Percentiles rank a stretch among this genome's conserved stretches.
These are phyloP conservation scores for Candida palmyrensis DNA, from an alignment of 805 yeast species.

Conservation along the genomic window DNA sequence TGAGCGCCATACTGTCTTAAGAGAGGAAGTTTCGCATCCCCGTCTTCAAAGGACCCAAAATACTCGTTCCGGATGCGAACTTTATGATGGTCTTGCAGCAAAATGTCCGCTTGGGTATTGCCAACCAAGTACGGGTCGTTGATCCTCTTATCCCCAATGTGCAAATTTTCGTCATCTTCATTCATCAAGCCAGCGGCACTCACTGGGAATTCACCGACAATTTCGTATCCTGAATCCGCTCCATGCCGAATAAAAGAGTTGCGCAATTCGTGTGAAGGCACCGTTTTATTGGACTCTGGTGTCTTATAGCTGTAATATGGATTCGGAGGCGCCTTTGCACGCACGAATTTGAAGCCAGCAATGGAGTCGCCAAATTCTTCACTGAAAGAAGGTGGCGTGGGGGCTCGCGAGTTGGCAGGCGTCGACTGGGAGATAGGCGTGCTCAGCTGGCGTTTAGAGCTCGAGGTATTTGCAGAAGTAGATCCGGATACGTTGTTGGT, in stretches of 20 bases:
- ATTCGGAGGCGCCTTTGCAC: slow-evolving; percentile 14
- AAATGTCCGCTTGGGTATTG: neutral
- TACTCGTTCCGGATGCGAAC: slow-evolving; percentile 9
- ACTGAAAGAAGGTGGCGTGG: slow-evolving; percentile 20
- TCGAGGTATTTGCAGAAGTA: neutral
- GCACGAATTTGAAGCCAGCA: slow-evolving; percentile 41
- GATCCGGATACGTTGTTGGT: neutral
- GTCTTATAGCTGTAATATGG: slow-evolving; percentile 13
- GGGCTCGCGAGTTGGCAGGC: slow-evolving; percentile 35
- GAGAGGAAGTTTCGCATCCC: slow-evolving; percentile 10
- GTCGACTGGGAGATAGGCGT: slow-evolving; percentile 41
- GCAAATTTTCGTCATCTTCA: slow-evolving; percentile 26
- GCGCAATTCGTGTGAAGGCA: slow-evolving; percentile 13
- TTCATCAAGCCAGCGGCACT: slow-evolving; percentile 29
- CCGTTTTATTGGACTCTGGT: slow-evolving; percentile 14
- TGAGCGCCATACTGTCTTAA: slow-evolving; percentile 12
- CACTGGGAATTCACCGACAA: slow-evolving; percentile 28
- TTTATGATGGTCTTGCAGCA: neutral
- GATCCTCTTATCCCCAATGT: slow-evolving; percentile 35
- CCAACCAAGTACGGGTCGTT: slow-evolving; percentile 24
- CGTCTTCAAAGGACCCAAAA: slow-evolving; percentile 8
- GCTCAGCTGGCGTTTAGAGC: slow-evolving; percentile 5
- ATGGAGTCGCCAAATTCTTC: slow-evolving; percentile 32
- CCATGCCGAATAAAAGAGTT: slow-evolving; percentile 20
- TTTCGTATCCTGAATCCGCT: slow-evolving; percentile 13